A percentile compares a stretch with the other conserved stretches of the same genome.
These are phyloP conservation scores for Aspergillus sp. DNA, from an alignment of 2,329 filamentous ascomycete species.

Conservation along the genomic window DNA sequence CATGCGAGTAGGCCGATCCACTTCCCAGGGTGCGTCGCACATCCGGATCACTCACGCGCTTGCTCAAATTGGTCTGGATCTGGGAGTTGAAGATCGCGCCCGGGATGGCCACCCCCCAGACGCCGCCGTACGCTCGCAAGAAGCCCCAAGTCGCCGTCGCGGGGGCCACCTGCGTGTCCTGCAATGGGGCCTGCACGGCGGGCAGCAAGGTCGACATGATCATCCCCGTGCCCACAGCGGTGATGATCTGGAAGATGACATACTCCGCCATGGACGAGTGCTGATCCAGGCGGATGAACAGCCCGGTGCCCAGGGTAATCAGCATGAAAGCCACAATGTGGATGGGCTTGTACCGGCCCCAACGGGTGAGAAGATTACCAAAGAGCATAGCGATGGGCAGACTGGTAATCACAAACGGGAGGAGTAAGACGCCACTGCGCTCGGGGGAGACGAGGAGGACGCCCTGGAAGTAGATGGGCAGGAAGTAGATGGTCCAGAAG, in stretches of 20 bases:
- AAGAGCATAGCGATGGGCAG: slow-evolving; percentile 30
- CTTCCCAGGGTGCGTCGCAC: slow-evolving; percentile 13
- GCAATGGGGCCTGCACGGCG: slow-evolving; percentile 30
- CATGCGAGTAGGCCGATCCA: slow-evolving; percentile 28
- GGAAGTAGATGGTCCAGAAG: slow-evolving; percentile 30
- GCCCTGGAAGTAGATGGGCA: slow-evolving; percentile 51
- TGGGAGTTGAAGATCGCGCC: slow-evolving; percentile 33
- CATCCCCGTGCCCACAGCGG: slow-evolving; percentile 27
- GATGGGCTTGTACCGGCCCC: slow-evolving; percentile 34
- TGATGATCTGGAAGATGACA: slow-evolving; percentile 33
- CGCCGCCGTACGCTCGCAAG: slow-evolving; percentile 32
- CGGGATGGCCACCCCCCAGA: slow-evolving; percentile 35
- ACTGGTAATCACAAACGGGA: slow-evolving; percentile 27
- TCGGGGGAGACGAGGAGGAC: slow-evolving; percentile 38
- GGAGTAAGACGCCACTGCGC: slow-evolving; percentile 31
- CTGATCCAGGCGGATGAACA: slow-evolving; percentile 27
- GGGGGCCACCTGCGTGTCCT: slow-evolving; percentile 28
- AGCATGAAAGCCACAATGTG: slow-evolving; percentile 31
- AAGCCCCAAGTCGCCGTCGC: slow-evolving; percentile 33
- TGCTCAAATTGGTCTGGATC: slow-evolving; percentile 14
- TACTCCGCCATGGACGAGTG: slow-evolving; percentile 27
- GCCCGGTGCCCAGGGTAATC: slow-evolving; percentile 27
- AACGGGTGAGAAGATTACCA: slow-evolving; percentile 33
- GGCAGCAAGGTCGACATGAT: slow-evolving; percentile 28
- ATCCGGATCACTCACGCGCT: slow-evolving; percentile 13